Evolutionary conservation across 257 asterid genomes (phyloP).

Genomic region (Solanum dulcamara): DNA sequence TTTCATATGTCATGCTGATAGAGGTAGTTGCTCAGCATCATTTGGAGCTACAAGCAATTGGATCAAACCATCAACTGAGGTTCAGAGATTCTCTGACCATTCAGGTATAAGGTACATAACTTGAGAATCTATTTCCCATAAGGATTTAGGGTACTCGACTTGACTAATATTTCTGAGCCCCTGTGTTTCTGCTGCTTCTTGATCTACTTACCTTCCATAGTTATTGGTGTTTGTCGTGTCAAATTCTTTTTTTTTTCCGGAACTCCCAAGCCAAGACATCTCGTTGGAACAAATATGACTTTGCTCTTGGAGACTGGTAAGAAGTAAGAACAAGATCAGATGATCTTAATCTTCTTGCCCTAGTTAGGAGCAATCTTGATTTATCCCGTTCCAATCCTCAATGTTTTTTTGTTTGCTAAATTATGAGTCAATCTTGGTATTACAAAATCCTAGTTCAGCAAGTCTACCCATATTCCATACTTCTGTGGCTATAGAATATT

Average conservation of each 20-base stretch:
- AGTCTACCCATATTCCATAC: not conserved
- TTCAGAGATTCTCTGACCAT: slow-evolving; percentile 34
- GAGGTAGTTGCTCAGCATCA: slow-evolving; percentile 49
- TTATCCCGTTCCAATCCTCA: not conserved
- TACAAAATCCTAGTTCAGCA: not conserved
- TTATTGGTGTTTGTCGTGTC: not conserved
- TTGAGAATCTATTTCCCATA: not conserved
- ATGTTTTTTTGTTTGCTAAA: not conserved
- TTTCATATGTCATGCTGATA: slow-evolving; percentile 34
- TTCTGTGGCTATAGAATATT: not conserved
- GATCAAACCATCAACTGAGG: slow-evolving; percentile 30
- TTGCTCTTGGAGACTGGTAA: not conserved
- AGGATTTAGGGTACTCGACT: not conserved
- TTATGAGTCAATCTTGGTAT: not conserved
- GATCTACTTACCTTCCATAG: not conserved
- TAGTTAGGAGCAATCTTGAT: not conserved
- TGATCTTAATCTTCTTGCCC: not conserved
- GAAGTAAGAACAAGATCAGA: not conserved
- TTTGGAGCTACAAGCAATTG: slow-evolving; percentile 21
- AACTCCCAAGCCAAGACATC: not conserved
- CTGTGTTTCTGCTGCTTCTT: not conserved
- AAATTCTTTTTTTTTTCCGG: not conserved
- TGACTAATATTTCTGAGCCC: not conserved
- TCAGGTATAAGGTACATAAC: slow-evolving; percentile 43
- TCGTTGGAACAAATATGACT: not conserved